Evolutionary conservation across 2,329 filamentous ascomycete species (phyloP), one percentile per base, ranked within the genome.

Genomic region (Penicillium sp.): DNA sequence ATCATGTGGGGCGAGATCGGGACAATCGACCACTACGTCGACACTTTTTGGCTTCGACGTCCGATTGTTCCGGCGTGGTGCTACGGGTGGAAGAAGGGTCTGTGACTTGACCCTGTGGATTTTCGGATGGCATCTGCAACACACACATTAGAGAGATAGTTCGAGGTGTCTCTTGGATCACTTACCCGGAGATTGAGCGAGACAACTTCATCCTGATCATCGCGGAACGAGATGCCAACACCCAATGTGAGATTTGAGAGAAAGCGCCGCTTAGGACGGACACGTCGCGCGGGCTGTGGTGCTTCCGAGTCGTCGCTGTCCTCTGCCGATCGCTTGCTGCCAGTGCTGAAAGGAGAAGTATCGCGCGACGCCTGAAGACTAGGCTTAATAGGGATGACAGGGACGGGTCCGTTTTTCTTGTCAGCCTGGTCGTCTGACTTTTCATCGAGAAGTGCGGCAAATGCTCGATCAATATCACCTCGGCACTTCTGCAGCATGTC

Each of bases 381-480:
- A 2, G 69, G 63, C 49, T 73, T 71, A 60, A 73, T 61, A 27
- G 62, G 60, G 14, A 67, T 59, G 24, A 58, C 55, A 11, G 62
- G 65, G 24, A 59, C 55, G 9, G 62, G 65, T 27, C 57, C 48
- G 2, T 58, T 45, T 24, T 65, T 58, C 43, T 68, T 66, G 4
- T 63, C 60, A 22, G 59, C 52, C 31, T 59, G 53, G 2, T 58
- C 54, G n/a, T 63, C 63, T 22, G 50, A 46, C 34, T 81, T 76
- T 3, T 75, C 74, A 36, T 81, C 82, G 2, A 84, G 66, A 16
- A 86, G 67, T 43, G 76, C 79, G 11, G 75, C 75, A 40, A 85
- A 82, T 6, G 82, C 80, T 27, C 74, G 68, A 59, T 83, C 76
- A 43, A 86, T 75, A 60, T 83, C 79, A 40, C 83, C 82, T 47